Evolutionary conservation across 345 rosid species (phyloP).

Genomic region (Arabis hirsuta): DNA sequence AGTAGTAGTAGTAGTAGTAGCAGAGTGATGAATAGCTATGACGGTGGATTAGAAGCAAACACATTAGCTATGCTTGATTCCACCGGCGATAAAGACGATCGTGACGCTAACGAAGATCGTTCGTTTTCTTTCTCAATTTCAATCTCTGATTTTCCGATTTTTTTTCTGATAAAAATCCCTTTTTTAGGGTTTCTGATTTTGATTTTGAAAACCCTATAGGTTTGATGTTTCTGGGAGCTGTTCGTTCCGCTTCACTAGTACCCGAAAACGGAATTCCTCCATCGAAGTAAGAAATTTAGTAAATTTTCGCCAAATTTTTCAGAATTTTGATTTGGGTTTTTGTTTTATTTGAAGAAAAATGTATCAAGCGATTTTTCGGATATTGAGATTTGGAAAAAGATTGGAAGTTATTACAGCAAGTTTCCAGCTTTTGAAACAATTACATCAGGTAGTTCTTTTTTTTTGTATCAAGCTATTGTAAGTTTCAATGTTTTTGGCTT

Average conservation of each 20-base stretch:
- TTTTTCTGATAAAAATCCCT: too few relatives aligned
- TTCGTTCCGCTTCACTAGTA: conserved; percentile 62
- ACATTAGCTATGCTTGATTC: conserved; percentile 72
- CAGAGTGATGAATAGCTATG: conserved; percentile 39
- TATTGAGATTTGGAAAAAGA: conserved; percentile 61
- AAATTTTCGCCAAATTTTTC: neutral
- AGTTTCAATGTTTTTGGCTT: conserved; percentile 5
- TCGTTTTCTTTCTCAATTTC: conserved; percentile 8
- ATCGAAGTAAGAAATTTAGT: conserved; percentile 52
- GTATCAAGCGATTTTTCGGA: conserved; percentile 68
- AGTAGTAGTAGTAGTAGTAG: conserved; percentile 37
- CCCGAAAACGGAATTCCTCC: conserved; percentile 59
- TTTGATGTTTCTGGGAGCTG: conserved; percentile 77
- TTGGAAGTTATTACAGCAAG: conserved; percentile 73
- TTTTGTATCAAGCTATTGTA: neutral
- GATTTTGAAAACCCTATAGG: conserved; percentile 45
- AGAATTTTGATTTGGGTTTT: neutral
- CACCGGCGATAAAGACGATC: conserved; percentile 52
- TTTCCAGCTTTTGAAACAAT: conserved; percentile 67
- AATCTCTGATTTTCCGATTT: neutral
- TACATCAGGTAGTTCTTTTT: conserved; percentile 56
- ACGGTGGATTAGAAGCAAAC: conserved; percentile 68
- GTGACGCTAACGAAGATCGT: conserved; percentile 71
- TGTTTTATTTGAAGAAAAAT: conserved; percentile 56
- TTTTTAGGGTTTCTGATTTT: neutral